Conservation (phyloP, 257 asterid genomes). For the Solanum paucissectum region DNA sequence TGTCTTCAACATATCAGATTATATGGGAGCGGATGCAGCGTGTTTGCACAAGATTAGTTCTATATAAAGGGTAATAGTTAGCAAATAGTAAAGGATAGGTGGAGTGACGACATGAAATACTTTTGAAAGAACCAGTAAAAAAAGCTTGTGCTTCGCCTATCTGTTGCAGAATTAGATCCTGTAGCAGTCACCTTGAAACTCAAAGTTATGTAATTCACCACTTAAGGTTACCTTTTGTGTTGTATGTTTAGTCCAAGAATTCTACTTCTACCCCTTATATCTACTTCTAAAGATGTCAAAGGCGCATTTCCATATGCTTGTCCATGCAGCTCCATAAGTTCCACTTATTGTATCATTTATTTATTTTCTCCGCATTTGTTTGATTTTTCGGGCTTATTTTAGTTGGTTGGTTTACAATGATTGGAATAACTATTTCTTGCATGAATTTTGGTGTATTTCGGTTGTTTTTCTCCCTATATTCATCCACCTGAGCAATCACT, state of each 20-base stretch:
- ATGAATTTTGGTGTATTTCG: background rate
- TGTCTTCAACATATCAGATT: background rate
- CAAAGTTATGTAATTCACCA: background rate
- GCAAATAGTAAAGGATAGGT: background rate
- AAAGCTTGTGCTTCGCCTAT: background rate
- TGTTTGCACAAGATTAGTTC: background rate
- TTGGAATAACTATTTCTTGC: background rate
- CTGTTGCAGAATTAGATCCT: background rate
- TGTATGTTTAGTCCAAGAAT: background rate
- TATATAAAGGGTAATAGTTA: background rate
- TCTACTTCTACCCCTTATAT: background rate
- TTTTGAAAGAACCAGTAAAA: background rate
- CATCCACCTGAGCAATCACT: background rate
- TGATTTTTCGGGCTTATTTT: background rate
- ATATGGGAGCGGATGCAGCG: background rate
- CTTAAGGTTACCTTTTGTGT: background rate
- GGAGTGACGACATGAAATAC: background rate
- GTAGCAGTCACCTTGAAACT: background rate
- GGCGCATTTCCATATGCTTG: background rate
- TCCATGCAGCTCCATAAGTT: background rate
- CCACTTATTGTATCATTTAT: background rate
- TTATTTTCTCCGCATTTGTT: background rate
- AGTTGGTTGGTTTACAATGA: background rate
- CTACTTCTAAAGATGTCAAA: background rate
- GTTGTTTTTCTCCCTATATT: background rate